Evolutionary conservation across 768 basidiomycete species (phyloP).

Genomic region (Kwoniella sp.): DNA sequence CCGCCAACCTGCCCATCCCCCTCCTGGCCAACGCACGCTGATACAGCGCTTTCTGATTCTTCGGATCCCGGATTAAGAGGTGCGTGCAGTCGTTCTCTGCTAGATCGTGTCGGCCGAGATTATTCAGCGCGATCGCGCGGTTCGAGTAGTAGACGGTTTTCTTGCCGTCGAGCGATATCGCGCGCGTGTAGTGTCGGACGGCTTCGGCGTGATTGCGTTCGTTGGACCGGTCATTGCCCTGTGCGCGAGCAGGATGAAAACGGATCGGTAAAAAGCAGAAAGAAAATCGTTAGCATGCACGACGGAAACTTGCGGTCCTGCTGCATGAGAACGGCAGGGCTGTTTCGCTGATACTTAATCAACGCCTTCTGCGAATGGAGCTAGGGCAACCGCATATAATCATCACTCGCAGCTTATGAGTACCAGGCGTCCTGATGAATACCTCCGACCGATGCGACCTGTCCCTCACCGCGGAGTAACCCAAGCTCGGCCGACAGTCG

Average conservation of each 20-base stretch:
- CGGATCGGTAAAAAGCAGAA: too few relatives aligned
- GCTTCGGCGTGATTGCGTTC: slow-evolving; percentile 42
- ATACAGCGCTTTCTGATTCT: slow-evolving; percentile 55
- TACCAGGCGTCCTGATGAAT: too few relatives aligned
- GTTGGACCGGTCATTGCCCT: slow-evolving; percentile 51
- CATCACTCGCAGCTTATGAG: too few relatives aligned
- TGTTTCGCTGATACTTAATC: too few relatives aligned
- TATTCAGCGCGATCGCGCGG: slow-evolving; percentile 55
- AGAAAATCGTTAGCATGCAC: too few relatives aligned
- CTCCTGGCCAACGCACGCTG: slow-evolving; percentile 51
- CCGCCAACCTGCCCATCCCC: slow-evolving; percentile 48
- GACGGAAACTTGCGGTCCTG: too few relatives aligned
- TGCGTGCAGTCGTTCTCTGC: slow-evolving; percentile 54
- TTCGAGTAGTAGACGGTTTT: slow-evolving; percentile 56
- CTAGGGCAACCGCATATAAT: too few relatives aligned
- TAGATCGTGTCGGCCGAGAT: slow-evolving; percentile 47
- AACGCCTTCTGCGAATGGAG: too few relatives aligned
- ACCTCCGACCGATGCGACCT: too few relatives aligned
- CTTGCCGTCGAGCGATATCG: slow-evolving; percentile 55
- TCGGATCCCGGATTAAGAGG: slow-evolving; percentile 45
- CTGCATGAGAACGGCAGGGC: too few relatives aligned
- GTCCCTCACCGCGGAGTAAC: too few relatives aligned
- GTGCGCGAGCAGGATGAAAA: not conserved
- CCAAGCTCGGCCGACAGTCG: too few relatives aligned
- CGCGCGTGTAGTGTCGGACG: slow-evolving; percentile 53